These are phyloP conservation scores for Hypoxylon lienhwacheense DNA, from an alignment of 495 filamentous ascomycete species.

Conservation along the genomic window DNA sequence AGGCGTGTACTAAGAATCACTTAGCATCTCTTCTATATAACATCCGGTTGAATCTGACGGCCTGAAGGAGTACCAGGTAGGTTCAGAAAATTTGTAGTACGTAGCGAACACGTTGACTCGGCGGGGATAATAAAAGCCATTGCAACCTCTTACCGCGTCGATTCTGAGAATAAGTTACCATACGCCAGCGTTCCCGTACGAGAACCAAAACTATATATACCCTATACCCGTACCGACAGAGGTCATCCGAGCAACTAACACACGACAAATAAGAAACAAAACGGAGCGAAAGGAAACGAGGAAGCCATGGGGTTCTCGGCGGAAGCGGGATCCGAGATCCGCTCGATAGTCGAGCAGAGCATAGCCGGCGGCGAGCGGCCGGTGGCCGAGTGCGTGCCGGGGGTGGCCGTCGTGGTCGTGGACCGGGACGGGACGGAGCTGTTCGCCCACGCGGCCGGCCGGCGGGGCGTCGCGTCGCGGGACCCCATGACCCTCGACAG, in stretches of 20 bases:
- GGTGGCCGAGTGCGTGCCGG: conserved; percentile 44
- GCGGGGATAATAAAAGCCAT: too few relatives aligned
- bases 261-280: background rate
- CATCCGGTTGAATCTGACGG: too few relatives aligned
- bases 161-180: too few relatives aligned
- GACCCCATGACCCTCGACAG: conserved; percentile 54
- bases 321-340: conserved; percentile 13
- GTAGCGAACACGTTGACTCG: too few relatives aligned
- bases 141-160: too few relatives aligned
- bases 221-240: background rate
- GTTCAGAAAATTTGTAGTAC: too few relatives aligned
- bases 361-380: conserved; percentile 2
- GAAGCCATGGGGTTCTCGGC: conserved; percentile 16
- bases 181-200: too few relatives aligned
- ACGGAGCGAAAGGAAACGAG: background rate
- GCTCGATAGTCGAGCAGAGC: conserved; percentile 21
- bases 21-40: too few relatives aligned
- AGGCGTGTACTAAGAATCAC: too few relatives aligned
- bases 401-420: conserved; percentile 52
- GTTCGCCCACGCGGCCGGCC: conserved; percentile 53
- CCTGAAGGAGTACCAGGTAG: too few relatives aligned
- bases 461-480: conserved; percentile 39
- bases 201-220: background rate
- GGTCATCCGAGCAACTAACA: background rate
- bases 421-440: conserved; percentile 52